A percentile compares a stretch with the other conserved stretches of the same genome.
Conservation (phyloP, 2,329 filamentous ascomycete species). For the Diaporthe nobilis region DNA sequence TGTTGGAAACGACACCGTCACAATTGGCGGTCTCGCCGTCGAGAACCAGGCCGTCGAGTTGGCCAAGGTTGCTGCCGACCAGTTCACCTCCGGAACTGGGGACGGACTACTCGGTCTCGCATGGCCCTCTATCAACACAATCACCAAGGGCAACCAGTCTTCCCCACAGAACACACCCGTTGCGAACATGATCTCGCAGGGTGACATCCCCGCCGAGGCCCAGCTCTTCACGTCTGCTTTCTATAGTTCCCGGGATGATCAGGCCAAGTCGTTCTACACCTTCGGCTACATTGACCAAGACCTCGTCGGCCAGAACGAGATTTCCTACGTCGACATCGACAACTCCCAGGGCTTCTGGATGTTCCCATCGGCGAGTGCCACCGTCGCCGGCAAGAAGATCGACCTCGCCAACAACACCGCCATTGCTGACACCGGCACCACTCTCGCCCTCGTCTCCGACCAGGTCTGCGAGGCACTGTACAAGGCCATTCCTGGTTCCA, state of each 20-base stretch:
- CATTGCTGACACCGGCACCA: constrained; percentile 81
- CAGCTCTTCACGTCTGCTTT: constrained; percentile 77
- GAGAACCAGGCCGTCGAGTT: constrained; percentile 76
- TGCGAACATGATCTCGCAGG: constrained; percentile 75
- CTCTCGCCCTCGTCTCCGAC: constrained; percentile 76
- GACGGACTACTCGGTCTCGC: constrained; percentile 79
- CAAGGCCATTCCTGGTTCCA: constrained; percentile 71
- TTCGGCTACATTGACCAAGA: constrained; percentile 80
- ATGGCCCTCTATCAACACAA: constrained; percentile 75
- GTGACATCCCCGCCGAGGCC: constrained; percentile 60
- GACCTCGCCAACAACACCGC: constrained; percentile 70
- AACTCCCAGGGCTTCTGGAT: constrained; percentile 78
- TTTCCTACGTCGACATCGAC: constrained; percentile 74
- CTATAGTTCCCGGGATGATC: constrained; percentile 67
- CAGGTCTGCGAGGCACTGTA: constrained; percentile 74
- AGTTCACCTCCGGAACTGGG: constrained; percentile 69
- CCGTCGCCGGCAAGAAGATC: constrained; percentile 69
- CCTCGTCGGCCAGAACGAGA: constrained; percentile 68
- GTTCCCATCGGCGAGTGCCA: constrained; percentile 70
- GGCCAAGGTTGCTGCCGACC: constrained; percentile 69
- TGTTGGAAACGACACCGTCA: constrained; percentile 74
- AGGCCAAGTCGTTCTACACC: constrained; percentile 74
- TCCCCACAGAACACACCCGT: constrained; percentile 72
- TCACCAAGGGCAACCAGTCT: constrained; percentile 58
- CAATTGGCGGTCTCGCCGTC: constrained; percentile 73